These are phyloP conservation scores for Aphanomyces invadans DNA, from an alignment of 352 stramenopile species.

Conservation along the genomic window DNA sequence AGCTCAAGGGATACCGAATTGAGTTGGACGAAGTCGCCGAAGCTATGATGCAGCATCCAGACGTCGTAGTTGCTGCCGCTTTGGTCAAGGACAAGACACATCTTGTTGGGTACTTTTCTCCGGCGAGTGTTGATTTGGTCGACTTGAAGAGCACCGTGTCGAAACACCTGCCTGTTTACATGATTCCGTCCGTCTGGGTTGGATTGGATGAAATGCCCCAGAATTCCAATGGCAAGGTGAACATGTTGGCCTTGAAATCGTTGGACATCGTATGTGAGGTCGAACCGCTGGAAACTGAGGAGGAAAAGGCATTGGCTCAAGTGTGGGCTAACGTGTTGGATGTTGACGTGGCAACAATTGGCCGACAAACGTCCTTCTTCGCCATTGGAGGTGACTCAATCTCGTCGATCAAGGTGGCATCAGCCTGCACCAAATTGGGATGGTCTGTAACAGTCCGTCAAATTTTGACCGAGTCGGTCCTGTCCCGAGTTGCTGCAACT, in stretches of 20 bases:
- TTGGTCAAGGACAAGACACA: slow-evolving; percentile 55
- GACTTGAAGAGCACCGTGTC: slow-evolving; percentile 62
- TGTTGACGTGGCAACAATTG: not conserved
- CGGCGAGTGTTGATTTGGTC: slow-evolving; percentile 59
- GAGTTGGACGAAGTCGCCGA: slow-evolving; percentile 74
- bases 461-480: not conserved
- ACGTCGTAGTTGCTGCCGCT: slow-evolving; percentile 39
- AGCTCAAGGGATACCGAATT: slow-evolving; percentile 73
- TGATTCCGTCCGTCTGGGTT: slow-evolving; percentile 73
- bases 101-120: slow-evolving; percentile 88
- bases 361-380: slow-evolving; percentile 1
- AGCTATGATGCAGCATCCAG: slow-evolving; percentile 36
- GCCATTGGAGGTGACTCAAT: not conserved
- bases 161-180: slow-evolving; percentile 73
- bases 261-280: not conserved
- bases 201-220: slow-evolving; percentile 79
- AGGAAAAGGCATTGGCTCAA: not conserved
- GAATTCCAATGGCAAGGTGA: slow-evolving; percentile 59
- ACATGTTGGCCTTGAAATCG: not conserved
- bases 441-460: not conserved
- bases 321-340: slow-evolving; percentile 4
- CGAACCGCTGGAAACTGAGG: not conserved
- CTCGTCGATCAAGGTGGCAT: not conserved
- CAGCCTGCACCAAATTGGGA: not conserved
- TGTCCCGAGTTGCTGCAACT: not conserved